phyloP scores from a whole-genome alignment of 2,329 filamentous ascomycete species.

The Ophiosphaerella korrae region DNA sequence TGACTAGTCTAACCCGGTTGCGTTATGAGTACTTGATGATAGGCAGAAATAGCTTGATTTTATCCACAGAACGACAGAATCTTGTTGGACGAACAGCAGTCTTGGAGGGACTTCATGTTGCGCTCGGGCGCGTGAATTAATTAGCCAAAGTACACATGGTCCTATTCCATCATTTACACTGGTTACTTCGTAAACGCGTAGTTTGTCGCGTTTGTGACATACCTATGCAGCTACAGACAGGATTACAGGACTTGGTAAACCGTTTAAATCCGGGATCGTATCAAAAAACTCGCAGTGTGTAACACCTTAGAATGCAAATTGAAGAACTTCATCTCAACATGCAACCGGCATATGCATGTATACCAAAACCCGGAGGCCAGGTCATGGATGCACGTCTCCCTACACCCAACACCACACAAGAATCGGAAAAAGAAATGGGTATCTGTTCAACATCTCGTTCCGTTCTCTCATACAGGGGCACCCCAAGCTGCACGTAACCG shows the following conservation, averaged over 20 bases:
- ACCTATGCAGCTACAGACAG: background rate
- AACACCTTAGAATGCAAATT: constrained; percentile 2
- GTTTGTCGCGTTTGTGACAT: background rate
- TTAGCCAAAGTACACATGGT: background rate
- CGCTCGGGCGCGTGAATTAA: background rate
- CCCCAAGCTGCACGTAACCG: constrained; percentile 81
- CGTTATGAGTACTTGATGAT: too few species aligned
- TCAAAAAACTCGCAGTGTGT: too few species aligned
- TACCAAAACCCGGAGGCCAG: background rate
- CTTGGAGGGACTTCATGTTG: background rate
- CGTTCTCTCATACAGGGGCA: constrained; percentile 32
- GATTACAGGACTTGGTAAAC: background rate
- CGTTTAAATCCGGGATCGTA: too few species aligned
- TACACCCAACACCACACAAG: background rate
- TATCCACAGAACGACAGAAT: too few species aligned
- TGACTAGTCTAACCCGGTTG: background rate
- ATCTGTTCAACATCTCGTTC: constrained; percentile 6
- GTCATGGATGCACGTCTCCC: background rate
- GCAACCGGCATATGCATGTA: background rate
- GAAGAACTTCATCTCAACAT: background rate
- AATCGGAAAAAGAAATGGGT: constrained; percentile 12
- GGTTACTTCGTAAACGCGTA: background rate
- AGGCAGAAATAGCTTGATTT: too few species aligned
- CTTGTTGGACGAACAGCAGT: background rate
- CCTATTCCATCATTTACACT: background rate